phyloP scores from a whole-genome alignment of 176 grass and related monocot genomes.

The Oryza officinalis region DNA sequence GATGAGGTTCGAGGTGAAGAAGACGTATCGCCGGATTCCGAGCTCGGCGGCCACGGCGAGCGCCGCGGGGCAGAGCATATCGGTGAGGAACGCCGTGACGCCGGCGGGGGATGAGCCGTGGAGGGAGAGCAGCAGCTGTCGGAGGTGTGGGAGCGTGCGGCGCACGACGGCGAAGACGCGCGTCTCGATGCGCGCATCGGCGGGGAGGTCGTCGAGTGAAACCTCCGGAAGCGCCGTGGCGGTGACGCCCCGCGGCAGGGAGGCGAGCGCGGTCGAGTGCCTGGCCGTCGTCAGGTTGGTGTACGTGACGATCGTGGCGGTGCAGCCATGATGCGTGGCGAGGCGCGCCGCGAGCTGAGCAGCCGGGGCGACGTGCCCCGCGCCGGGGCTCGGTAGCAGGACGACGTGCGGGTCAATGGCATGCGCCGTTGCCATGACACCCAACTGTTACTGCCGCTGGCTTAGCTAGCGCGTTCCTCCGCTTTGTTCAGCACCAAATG shows the following conservation, averaged over 20 bases:
- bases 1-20: slow-evolving; percentile 45
- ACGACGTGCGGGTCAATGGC: slow-evolving; percentile 35
- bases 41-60: slow-evolving; percentile 43
- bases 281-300: slow-evolving; percentile 41
- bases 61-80: slow-evolving; percentile 44
- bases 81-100: slow-evolving; percentile 42
- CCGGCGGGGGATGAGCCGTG: background rate
- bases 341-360: slow-evolving; percentile 47
- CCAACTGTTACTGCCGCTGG: too few relatives aligned
- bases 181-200: slow-evolving; percentile 24
- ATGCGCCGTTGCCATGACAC: background rate
- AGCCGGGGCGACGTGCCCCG: slow-evolving; percentile 49
- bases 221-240: slow-evolving; percentile 47
- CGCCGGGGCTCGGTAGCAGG: slow-evolving; percentile 52
- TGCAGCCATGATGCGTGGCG: slow-evolving; percentile 35
- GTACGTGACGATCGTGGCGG: slow-evolving; percentile 52
- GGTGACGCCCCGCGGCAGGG: slow-evolving; percentile 38
- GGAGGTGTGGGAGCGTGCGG: slow-evolving; percentile 27
- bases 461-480: too few relatives aligned
- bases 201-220: slow-evolving; percentile 51
- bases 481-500: too few relatives aligned
- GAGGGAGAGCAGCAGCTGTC: slow-evolving; percentile 26
- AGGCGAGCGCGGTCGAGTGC: slow-evolving; percentile 23
- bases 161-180: slow-evolving; percentile 17
- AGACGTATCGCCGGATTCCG: slow-evolving; percentile 45